Evolutionary conservation across 805 yeast species (phyloP).

Genomic region (Yarrowia hollandica): DNA sequence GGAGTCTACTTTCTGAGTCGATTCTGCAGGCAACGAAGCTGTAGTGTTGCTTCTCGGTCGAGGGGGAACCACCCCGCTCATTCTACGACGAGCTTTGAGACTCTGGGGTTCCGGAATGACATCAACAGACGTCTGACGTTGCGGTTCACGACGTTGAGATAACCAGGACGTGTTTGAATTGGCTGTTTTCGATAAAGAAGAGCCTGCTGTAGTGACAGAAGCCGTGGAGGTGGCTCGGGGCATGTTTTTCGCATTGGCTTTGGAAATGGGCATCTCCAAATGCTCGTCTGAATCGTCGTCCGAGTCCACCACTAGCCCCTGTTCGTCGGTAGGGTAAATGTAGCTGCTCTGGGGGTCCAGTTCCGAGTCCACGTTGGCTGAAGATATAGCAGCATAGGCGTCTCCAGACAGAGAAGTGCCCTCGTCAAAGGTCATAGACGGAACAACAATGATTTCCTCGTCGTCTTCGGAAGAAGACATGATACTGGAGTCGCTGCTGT

Average conservation of each 20-base stretch:
- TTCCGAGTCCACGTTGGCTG: constrained; percentile 29
- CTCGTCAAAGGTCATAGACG: not conserved
- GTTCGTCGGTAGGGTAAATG: constrained; percentile 12
- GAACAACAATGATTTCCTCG: constrained; percentile 21
- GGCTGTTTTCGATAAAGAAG: constrained; percentile 16
- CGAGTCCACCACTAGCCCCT: constrained; percentile 36
- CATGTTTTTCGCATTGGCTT: constrained; percentile 26
- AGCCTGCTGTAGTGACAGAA: constrained; percentile 12
- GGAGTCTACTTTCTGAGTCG: constrained; percentile 1
- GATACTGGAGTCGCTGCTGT: constrained; percentile 20
- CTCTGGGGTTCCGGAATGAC: constrained; percentile 17
- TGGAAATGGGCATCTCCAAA: constrained; percentile 30
- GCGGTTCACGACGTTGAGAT: constrained; percentile 6
- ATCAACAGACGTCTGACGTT: constrained; percentile 6
- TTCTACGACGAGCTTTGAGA: constrained; percentile 4
- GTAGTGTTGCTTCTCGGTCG: constrained; percentile 29
- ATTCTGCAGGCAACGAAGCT: constrained; percentile 8
- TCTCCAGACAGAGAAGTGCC: constrained; percentile 18
- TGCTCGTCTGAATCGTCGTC: constrained; percentile 30
- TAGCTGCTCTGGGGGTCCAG: constrained; percentile 20
- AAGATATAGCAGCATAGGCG: constrained; percentile 4
- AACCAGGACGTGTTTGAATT: constrained; percentile 17
- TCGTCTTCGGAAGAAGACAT: constrained; percentile 35
- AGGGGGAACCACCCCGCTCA: not conserved
- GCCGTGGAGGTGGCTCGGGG: constrained; percentile 20